Percentiles rank a stretch among this genome's conserved stretches.
These are phyloP conservation scores for Xylogone sp. DNA, from an alignment of 2,329 filamentous ascomycete genomes.

Conservation along the genomic window DNA sequence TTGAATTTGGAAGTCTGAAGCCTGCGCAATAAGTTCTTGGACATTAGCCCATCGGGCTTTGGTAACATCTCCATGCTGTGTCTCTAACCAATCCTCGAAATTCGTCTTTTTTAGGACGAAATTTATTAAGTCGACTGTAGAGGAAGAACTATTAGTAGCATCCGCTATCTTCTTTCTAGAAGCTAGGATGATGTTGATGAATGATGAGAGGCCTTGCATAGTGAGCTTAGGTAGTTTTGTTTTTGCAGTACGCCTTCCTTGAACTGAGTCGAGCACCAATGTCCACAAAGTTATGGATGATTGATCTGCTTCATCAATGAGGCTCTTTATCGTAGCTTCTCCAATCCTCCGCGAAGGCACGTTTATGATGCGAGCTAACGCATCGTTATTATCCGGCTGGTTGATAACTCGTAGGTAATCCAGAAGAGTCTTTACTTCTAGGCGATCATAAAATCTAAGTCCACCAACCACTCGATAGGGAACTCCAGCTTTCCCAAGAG, in stretches of 20 bases:
- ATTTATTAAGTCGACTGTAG: slow-evolving; percentile 38
- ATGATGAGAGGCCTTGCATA: slow-evolving; percentile 51
- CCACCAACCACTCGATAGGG: slow-evolving; percentile 92
- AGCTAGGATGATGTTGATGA: slow-evolving; percentile 57
- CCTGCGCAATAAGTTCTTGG: slow-evolving; percentile 79
- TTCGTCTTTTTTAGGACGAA: slow-evolving; percentile 61
- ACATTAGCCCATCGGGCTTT: slow-evolving; percentile 85
- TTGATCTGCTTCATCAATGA: slow-evolving; percentile 74
- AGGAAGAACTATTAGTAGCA: slow-evolving; percentile 9
- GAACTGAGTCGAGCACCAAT: slow-evolving; percentile 57
- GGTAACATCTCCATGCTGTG: slow-evolving; percentile 63
- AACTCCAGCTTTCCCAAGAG: slow-evolving; percentile 75
- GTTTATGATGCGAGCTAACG: slow-evolving; percentile 79
- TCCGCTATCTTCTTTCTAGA: slow-evolving; percentile 48
- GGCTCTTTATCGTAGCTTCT: slow-evolving; percentile 67
- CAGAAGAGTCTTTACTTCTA: slow-evolving; percentile 80
- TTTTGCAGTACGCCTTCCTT: slow-evolving; percentile 45
- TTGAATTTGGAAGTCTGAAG: slow-evolving; percentile 58
- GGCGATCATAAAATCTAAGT: slow-evolving; percentile 84
- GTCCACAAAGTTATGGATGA: slow-evolving; percentile 70
- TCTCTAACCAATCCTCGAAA: slow-evolving; percentile 71
- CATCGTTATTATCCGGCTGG: slow-evolving; percentile 84
- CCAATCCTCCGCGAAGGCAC: slow-evolving; percentile 78
- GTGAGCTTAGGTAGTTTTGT: slow-evolving; percentile 53
- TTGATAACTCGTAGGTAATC: slow-evolving; percentile 86